These are phyloP conservation scores for Biscogniauxia sp. DNA, from an alignment of 2,329 filamentous ascomycete genomes.

Conservation along the genomic window DNA sequence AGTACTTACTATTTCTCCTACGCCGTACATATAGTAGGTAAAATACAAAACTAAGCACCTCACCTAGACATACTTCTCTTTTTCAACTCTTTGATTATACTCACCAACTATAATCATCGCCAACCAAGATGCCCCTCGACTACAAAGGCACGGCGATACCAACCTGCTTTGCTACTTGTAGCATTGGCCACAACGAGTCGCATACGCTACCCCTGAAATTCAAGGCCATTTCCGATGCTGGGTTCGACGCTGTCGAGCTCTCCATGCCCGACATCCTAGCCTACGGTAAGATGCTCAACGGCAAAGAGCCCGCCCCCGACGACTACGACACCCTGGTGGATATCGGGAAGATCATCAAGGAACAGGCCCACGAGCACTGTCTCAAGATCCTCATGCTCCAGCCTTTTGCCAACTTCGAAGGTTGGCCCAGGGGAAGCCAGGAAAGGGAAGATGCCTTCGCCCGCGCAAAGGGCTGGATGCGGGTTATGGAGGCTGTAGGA, in stretches of 20 bases:
- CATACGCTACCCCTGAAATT: conserved; percentile 60
- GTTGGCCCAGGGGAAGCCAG: conserved; percentile 59
- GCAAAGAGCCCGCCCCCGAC: conserved; percentile 49
- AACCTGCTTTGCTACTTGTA: conserved; percentile 32
- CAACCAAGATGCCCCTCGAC: conserved; percentile 25
- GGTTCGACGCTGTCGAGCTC: conserved; percentile 65
- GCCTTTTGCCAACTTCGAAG: conserved; percentile 75
- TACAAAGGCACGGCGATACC: conserved; percentile 23
- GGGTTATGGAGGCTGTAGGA: conserved; percentile 67
- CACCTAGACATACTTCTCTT: too few relatives aligned
- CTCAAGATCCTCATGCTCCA: conserved; percentile 70
- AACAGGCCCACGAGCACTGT: conserved; percentile 50
- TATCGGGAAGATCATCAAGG: conserved; percentile 53
- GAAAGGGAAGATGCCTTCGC: conserved; percentile 62
- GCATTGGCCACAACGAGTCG: conserved; percentile 29
- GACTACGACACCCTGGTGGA: conserved; percentile 59
- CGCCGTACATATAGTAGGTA: too few relatives aligned
- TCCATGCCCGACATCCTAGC: conserved; percentile 69
- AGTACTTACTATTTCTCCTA: too few relatives aligned
- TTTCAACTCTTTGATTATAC: background rate
- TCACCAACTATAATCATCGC: background rate
- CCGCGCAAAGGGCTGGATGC: conserved; percentile 64
- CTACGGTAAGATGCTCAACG: conserved; percentile 52
- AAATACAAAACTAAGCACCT: too few relatives aligned
- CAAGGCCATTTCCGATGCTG: conserved; percentile 59